Percentiles rank a stretch among this genome's conserved stretches.
phyloP scores from a whole-genome alignment of 257 asterid genomes.

The Echium plantagineum region DNA sequence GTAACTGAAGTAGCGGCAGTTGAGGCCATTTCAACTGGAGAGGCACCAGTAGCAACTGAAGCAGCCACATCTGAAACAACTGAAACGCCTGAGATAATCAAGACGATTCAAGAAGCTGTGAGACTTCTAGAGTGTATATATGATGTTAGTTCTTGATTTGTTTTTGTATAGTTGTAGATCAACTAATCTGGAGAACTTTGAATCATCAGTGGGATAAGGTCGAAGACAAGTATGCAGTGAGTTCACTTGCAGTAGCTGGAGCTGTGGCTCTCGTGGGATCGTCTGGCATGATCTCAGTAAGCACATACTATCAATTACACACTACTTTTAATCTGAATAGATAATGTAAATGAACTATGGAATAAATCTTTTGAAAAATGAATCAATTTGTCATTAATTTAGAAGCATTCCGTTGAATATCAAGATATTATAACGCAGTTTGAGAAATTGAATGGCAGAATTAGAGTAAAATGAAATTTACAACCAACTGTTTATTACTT shows the following conservation, averaged over 20 bases:
- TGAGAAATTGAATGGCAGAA: too few species aligned
- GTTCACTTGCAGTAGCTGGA: constrained; percentile 62
- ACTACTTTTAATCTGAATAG: too few species aligned
- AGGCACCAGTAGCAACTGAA: constrained; percentile 50
- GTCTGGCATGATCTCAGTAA: constrained; percentile 61
- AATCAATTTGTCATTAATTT: too few species aligned
- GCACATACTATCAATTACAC: constrained; percentile 5
- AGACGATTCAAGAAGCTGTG: constrained; percentile 52
- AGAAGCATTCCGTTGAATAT: too few species aligned
- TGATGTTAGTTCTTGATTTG: too few species aligned
- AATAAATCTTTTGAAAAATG: too few species aligned
- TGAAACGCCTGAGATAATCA: constrained; percentile 57
- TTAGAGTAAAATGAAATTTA: too few species aligned
- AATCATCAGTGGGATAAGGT: constrained; percentile 68
- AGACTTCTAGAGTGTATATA: constrained; percentile 5
- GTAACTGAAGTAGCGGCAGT: constrained; percentile 21
- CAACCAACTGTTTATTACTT: too few species aligned
- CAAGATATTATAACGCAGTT: too few species aligned
- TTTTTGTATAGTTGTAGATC: too few species aligned
- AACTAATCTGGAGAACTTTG: background rate
- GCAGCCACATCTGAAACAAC: constrained; percentile 1
- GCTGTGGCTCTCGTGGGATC: constrained; percentile 48
- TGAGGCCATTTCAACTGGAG: constrained; percentile 49
- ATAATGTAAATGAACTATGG: too few species aligned
- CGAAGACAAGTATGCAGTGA: constrained; percentile 84